These are phyloP conservation scores for Rhododendron ferrugineum DNA, from an alignment of 148 eudicot species.

Conservation along the genomic window DNA sequence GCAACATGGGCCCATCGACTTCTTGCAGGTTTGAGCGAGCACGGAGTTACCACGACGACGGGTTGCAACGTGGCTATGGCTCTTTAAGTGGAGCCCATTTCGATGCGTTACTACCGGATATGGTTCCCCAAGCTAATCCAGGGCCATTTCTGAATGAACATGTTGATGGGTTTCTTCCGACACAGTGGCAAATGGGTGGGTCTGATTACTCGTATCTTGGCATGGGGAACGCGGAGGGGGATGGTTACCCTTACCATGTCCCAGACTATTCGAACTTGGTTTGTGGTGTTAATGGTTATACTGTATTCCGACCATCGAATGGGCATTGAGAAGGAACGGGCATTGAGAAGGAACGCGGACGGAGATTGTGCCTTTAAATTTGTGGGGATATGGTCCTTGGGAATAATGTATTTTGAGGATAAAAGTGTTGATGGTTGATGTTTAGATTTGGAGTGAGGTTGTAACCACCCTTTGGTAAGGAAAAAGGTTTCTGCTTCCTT, in stretches of 20 bases:
- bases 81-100: conserved; percentile 31
- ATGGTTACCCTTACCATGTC: conserved; percentile 53
- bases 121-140: conserved; percentile 42
- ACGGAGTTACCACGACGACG: conserved; percentile 52
- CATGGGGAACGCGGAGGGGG: conserved; percentile 40
- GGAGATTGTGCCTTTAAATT: neutral
- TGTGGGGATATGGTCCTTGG: conserved; percentile 4
- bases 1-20: conserved; percentile 39
- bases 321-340: conserved; percentile 46
- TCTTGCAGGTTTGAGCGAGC: conserved; percentile 58
- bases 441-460: conserved; percentile 31
- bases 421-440: neutral
- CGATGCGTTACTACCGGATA: conserved; percentile 39
- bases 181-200: conserved; percentile 59
- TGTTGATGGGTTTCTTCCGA: conserved; percentile 40
- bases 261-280: conserved; percentile 59
- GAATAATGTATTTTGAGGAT: conserved; percentile 24
- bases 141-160: conserved; percentile 55
- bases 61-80: conserved; percentile 45
- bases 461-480: conserved; percentile 12
- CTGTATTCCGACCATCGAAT: conserved; percentile 71
- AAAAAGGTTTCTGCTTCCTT: conserved; percentile 7
- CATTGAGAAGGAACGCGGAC: conserved; percentile 21
- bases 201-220: conserved; percentile 38
- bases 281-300: conserved; percentile 57